A percentile compares a stretch with the other conserved stretches of the same genome.
These are phyloP conservation scores for Podospora conica DNA, from an alignment of 495 filamentous ascomycete species.

Conservation along the genomic window DNA sequence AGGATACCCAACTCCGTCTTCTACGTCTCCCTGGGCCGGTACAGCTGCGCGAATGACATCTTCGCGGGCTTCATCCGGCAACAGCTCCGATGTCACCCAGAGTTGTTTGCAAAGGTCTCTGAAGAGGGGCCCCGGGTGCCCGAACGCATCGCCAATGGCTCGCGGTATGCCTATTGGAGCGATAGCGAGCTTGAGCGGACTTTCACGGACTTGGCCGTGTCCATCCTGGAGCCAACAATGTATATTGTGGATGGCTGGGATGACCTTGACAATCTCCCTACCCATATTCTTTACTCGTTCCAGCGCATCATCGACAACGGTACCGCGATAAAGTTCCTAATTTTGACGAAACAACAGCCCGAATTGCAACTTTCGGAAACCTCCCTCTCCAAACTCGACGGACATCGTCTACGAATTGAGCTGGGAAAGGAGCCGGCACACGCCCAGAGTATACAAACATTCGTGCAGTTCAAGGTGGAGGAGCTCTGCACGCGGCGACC, in stretches of 20 bases:
- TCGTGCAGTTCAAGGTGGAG: not conserved
- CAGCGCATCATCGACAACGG: not conserved
- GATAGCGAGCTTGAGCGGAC: not conserved
- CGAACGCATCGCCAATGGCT: not conserved
- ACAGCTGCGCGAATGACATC: not conserved
- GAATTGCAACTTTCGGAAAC: not conserved
- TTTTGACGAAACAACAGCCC: not conserved
- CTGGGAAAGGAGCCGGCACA: not conserved
- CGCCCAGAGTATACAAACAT: not conserved
- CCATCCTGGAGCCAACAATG: not conserved
- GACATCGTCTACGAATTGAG: not conserved
- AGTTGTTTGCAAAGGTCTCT: not conserved
- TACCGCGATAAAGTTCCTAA: not conserved
- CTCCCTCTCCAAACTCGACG: not conserved
- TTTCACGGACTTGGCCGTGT: not conserved
- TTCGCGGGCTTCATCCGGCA: not conserved
- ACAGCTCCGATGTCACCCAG: not conserved
- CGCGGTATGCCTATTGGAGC: not conserved
- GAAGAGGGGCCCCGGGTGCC: not conserved
- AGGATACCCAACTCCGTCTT: not conserved
- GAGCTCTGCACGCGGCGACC: not conserved
- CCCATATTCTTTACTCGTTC: not conserved
- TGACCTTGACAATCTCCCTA: not conserved
- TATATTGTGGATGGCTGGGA: not conserved
- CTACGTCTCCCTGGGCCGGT: not conserved